Conservation (phyloP, 2,329 filamentous ascomycete genomes). For the Pestalotiopsis sp. region DNA sequence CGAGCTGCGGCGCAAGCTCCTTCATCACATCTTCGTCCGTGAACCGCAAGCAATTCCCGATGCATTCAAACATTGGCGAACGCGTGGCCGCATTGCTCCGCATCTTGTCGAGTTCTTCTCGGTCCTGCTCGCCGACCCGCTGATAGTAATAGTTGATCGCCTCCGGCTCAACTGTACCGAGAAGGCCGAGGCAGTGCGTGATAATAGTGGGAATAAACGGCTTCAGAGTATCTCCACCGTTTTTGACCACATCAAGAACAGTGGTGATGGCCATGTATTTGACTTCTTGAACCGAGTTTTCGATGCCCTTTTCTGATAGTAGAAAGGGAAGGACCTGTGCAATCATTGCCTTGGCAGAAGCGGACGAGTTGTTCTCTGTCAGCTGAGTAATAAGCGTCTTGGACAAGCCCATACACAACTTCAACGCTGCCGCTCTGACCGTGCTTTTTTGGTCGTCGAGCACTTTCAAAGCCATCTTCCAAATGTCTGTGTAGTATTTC, state of each 20-base stretch:
- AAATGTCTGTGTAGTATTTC: conserved; percentile 81
- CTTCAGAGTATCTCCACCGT: conserved; percentile 76
- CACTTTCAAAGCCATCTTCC: conserved; percentile 84
- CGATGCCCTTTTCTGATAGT: conserved; percentile 84
- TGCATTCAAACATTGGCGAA: conserved; percentile 89
- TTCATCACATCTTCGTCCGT: conserved; percentile 80
- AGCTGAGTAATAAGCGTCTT: conserved; percentile 84
- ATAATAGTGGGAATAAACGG: conserved; percentile 83
- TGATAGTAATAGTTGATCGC: conserved; percentile 92
- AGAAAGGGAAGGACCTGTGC: conserved; percentile 88
- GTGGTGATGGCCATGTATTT: conserved; percentile 82
- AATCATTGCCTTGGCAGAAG: conserved; percentile 78
- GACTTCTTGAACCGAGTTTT: conserved; percentile 86
- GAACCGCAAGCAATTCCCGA: conserved; percentile 85
- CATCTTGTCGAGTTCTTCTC: conserved; percentile 88
- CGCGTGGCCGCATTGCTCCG: conserved; percentile 79
- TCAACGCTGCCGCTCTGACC: conserved; percentile 79
- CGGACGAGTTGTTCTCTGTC: conserved; percentile 73
- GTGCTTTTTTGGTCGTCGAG: conserved; percentile 95
- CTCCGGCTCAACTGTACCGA: conserved; percentile 88
- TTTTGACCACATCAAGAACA: conserved; percentile 87
- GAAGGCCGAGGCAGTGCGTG: conserved; percentile 76
- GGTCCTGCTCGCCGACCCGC: conserved; percentile 82
- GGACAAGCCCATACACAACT: conserved; percentile 81
- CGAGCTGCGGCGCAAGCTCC: conserved; percentile 71